A percentile compares a stretch with the other conserved stretches of the same genome.
phyloP scores from a whole-genome alignment of 2,329 filamentous ascomycete species.

The Exophiala aquamarina region DNA sequence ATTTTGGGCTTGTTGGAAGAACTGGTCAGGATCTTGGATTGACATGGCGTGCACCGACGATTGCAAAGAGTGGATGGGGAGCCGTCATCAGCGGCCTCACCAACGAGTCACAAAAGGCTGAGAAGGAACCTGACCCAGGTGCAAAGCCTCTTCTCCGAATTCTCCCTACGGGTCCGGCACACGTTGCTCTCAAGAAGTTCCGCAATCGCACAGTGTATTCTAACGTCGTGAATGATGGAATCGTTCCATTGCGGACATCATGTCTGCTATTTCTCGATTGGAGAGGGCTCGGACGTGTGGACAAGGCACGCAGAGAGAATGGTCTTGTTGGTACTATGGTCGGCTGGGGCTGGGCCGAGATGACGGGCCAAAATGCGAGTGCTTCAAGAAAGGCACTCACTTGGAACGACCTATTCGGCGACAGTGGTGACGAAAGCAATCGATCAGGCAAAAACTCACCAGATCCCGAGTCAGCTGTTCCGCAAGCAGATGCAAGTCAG shows the following conservation, averaged over 20 bases:
- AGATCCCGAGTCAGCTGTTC: conserved; percentile 24
- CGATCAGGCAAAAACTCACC: conserved; percentile 21
- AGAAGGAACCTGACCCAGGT: conserved; percentile 80
- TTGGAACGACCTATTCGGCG: conserved; percentile 31
- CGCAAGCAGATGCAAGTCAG: conserved; percentile 26
- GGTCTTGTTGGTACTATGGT: conserved; percentile 90
- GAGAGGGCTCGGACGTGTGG: conserved; percentile 88
- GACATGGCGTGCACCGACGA: conserved; percentile 78
- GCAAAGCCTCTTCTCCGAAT: conserved; percentile 75
- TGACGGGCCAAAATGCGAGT: conserved; percentile 68
- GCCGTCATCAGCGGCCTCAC: conserved; percentile 71
- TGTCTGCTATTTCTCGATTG: conserved; percentile 96
- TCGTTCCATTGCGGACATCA: conserved; percentile 90
- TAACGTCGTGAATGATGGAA: conserved; percentile 86
- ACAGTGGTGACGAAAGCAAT: conserved; percentile 25
- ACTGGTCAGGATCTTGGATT: conserved; percentile 93
- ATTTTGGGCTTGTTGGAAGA: conserved; percentile 93
- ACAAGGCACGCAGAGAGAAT: conserved; percentile 89
- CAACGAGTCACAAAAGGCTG: conserved; percentile 36
- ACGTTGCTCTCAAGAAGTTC: conserved; percentile 74
- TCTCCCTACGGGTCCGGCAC: conserved; percentile 79
- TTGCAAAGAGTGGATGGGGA: conserved; percentile 70
- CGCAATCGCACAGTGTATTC: conserved; percentile 75
- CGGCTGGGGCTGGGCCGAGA: conserved; percentile 90
- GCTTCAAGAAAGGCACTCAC: conserved; percentile 48